A percentile compares a stretch with the other conserved stretches of the same genome.
Conservation (phyloP, 768 basidiomycete genomes). For the Russula compacta region DNA sequence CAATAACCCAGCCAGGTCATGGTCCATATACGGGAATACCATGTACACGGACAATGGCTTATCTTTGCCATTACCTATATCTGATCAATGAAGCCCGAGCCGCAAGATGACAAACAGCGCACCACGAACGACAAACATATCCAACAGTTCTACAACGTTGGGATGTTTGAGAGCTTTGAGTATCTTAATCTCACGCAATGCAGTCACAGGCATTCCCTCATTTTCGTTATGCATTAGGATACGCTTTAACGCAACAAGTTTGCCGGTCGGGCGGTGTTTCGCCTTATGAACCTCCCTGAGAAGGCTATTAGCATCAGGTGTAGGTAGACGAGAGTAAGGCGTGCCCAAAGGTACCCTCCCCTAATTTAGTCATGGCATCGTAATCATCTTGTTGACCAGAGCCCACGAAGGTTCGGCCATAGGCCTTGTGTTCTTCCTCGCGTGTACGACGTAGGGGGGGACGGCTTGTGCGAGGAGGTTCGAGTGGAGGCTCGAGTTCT, state of each 20-base stretch:
- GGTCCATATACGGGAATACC: conserved; percentile 99
- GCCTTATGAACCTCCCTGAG: conserved; percentile 87
- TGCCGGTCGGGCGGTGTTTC: conserved; percentile 49
- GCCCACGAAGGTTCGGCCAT: conserved; percentile 58
- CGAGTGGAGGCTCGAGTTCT: background rate
- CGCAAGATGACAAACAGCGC: conserved; percentile 24
- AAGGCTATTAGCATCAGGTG: background rate
- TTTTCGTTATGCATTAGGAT: conserved; percentile 96
- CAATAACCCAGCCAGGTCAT: conserved; percentile 90
- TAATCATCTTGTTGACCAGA: conserved; percentile 71
- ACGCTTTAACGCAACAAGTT: conserved; percentile 79
- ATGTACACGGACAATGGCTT: conserved; percentile 81
- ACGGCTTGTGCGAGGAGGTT: conserved; percentile 29
- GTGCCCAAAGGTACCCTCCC: conserved; percentile 92
- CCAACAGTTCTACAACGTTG: conserved; percentile 77
- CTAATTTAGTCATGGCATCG: conserved; percentile 75
- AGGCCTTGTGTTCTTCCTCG: conserved; percentile 59
- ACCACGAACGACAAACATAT: conserved; percentile 89
- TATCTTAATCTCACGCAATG: conserved; percentile 94
- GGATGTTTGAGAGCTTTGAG: conserved; percentile 83
- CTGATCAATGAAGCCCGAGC: conserved; percentile 2
- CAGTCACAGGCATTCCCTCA: conserved; percentile 96
- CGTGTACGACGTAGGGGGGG: conserved; percentile 41
- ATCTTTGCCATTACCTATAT: conserved; percentile 53
- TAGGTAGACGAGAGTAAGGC: conserved; percentile 4